These are phyloP conservation scores for Leptodermis oblonga DNA, from an alignment of 257 asterid species.

Conservation along the genomic window DNA sequence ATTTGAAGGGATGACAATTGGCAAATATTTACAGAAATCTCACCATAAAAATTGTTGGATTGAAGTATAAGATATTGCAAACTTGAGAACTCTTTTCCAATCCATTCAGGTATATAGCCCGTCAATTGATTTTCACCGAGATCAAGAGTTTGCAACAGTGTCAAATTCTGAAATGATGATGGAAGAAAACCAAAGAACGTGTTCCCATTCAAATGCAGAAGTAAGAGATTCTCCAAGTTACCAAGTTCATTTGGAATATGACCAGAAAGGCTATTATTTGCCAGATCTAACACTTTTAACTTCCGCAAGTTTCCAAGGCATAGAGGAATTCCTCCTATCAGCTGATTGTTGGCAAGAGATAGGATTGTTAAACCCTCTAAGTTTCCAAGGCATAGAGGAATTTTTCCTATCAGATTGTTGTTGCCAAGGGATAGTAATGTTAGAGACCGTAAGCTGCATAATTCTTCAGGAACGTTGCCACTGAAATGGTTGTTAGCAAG, in stretches of 20 bases:
- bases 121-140: slow-evolving; percentile 1
- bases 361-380: neutral
- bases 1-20: slow-evolving; percentile 15
- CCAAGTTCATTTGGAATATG: slow-evolving; percentile 21
- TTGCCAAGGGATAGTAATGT: neutral
- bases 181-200: neutral
- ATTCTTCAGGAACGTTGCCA: neutral
- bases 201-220: slow-evolving; percentile 25
- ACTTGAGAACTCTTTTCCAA: slow-evolving; percentile 9
- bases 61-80: slow-evolving; percentile 20
- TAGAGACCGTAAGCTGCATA: neutral
- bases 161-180: neutral
- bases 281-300: slow-evolving; percentile 7
- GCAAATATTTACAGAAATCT: slow-evolving; percentile 24
- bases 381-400: neutral
- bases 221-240: slow-evolving; percentile 6
- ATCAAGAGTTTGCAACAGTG: neutral
- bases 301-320: slow-evolving; percentile 15
- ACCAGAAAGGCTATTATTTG: slow-evolving; percentile 16
- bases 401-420: neutral
- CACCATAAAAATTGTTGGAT: slow-evolving; percentile 20
- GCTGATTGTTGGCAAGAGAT: neutral
- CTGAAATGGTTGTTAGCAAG: neutral
- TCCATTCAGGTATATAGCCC: slow-evolving; percentile 25
- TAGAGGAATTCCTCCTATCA: neutral